Evolutionary conservation across 2,329 filamentous ascomycete species (phyloP).

Genomic region (Dothideomycetidae sp.): DNA sequence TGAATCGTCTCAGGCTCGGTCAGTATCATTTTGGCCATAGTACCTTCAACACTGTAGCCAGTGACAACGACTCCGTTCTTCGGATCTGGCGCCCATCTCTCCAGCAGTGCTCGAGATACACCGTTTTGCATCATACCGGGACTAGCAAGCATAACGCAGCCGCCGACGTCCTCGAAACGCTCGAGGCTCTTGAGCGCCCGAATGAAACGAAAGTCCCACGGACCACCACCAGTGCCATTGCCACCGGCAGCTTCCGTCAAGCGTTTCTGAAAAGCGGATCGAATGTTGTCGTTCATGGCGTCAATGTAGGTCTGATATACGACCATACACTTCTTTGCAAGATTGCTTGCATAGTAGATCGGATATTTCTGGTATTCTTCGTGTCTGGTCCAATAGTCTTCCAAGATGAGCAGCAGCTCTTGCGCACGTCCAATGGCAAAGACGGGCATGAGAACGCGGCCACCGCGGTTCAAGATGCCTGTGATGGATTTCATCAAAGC

Average conservation of each 20-base stretch:
- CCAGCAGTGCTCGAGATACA: conserved; percentile 79
- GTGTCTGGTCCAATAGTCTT: conserved; percentile 93
- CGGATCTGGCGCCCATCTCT: conserved; percentile 89
- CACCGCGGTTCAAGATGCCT: conserved; percentile 75
- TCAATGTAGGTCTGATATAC: conserved; percentile 97
- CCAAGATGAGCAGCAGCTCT: conserved; percentile 82
- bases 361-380: conserved; percentile 76
- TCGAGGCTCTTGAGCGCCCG: conserved; percentile 85
- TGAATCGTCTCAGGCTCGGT: conserved; percentile 91
- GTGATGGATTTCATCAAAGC: conserved; percentile 94
- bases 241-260: conserved; percentile 73
- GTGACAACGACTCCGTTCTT: conserved; percentile 98
- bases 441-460: conserved; percentile 84
- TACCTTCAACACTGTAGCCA: conserved; percentile 95
- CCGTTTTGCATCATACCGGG: conserved; percentile 98
- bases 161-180: conserved; percentile 86
- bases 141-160: conserved; percentile 92
- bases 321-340: conserved; percentile 93
- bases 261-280: conserved; percentile 78
- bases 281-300: conserved; percentile 99
- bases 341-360: conserved; percentile 94
- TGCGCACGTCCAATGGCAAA: conserved; percentile 90
- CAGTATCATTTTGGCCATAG: conserved; percentile 92
- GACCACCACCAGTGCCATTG: conserved; percentile 53
- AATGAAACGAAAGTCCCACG: conserved; percentile 95